Base-by-base conservation (phyloP, 768 basidiomycete species). In the Boletales sp. region DNA sequence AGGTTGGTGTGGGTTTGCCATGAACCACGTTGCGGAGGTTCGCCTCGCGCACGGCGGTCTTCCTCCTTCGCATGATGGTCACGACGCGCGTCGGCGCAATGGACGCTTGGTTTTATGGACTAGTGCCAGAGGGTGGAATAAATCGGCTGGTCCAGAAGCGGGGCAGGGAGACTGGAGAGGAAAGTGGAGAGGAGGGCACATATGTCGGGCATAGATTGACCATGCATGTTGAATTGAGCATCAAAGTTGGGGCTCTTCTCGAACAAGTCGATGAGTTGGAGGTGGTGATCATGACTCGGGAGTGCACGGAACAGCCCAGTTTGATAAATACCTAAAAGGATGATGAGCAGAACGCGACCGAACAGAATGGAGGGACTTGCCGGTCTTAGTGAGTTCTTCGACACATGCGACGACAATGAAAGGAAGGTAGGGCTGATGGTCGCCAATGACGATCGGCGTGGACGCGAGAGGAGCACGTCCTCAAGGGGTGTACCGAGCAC, bases 301-400 rank as follows among this genome's bases (percentile, higher is more conserved):
- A 73, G 58, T 1, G 73, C 63, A 33, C 74, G 74, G 56, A 79
- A 73, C 11, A 79, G 57, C 3, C 71, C 70, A 2, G 60, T 65
- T 25, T 75, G 68, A 49, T 76, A 74, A 8, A 75, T 70, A 5
- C 77, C 76, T 77, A 52, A 19, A 56, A 0, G 33, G 11, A 1
- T 3, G 11, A 2, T 51, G 32, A 50, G 44, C 42, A 1, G 32
- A 31, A 33, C 41, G 43, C 48, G 36, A 39, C 12, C 40, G n/a
- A 14, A 44, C 7, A 18, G 19, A 32, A 12, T 11, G 9, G 18
- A 30, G 41, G 5, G 30, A 55, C 41, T 35, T 15, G 66, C 76
- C 76, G 14, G 74, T 75, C 18, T 74, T 71, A 46, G 75, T 75
- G 32, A 79, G 57, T 55, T 79, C 74, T 39, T 79, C 77, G 21